These are phyloP conservation scores for Suillus weaverae DNA, from an alignment of 768 basidiomycete genomes.

Conservation along the genomic window DNA sequence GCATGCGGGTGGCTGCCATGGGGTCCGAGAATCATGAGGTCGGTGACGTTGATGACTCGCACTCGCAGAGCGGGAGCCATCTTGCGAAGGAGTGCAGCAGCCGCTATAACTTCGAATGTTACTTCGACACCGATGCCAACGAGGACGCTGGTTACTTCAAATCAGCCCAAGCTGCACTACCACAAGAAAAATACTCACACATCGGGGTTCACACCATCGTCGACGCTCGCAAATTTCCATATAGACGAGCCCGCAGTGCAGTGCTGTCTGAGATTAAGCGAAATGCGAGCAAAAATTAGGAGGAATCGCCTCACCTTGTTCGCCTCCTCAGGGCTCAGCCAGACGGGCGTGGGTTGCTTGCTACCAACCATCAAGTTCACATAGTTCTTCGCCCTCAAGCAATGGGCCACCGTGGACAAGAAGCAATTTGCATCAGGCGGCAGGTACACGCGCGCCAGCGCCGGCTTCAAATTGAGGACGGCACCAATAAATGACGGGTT, in stretches of 20 bases:
- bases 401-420: conserved; percentile 82
- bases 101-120: conserved; percentile 87
- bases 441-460: conserved; percentile 73
- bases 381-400: conserved; percentile 81
- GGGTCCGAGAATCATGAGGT: conserved; percentile 78
- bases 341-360: conserved; percentile 81
- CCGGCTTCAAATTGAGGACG: conserved; percentile 75
- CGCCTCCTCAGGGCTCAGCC: conserved; percentile 76
- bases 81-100: conserved; percentile 75
- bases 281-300: background rate
- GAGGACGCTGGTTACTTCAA: conserved; percentile 51
- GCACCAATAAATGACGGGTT: conserved; percentile 86
- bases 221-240: conserved; percentile 81
- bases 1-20: conserved; percentile 77
- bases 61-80: conserved; percentile 72
- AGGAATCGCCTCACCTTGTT: conserved; percentile 44
- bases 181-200: conserved; percentile 43
- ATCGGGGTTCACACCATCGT: conserved; percentile 70
- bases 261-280: conserved; percentile 46
- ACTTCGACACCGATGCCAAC: conserved; percentile 88
- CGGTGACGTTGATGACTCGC: conserved; percentile 86
- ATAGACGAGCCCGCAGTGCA: conserved; percentile 86
- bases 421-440: conserved; percentile 92
- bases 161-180: background rate
- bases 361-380: conserved; percentile 87